Percentiles rank a stretch among this genome's conserved stretches.
phyloP scores from a whole-genome alignment of 176 grass and related monocot species.

The Phragmites australis region DNA sequence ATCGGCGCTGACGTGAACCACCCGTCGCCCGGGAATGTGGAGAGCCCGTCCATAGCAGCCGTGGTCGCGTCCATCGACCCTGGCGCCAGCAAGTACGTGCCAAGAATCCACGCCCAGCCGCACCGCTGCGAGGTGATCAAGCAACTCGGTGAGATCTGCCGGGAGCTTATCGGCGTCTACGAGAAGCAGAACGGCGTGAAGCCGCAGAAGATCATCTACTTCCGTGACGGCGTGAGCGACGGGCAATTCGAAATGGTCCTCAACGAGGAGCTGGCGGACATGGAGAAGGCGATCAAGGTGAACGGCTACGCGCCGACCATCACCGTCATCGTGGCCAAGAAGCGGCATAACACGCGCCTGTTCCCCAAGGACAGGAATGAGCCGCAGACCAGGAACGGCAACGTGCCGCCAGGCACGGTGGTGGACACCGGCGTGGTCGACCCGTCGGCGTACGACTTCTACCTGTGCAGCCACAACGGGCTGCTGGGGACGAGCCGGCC shows the following conservation, averaged over 20 bases:
- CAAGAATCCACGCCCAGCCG: constrained; percentile 45
- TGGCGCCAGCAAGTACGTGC: constrained; percentile 43
- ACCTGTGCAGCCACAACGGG: constrained; percentile 63
- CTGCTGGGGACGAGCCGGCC: constrained; percentile 56
- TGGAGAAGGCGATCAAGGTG: constrained; percentile 30
- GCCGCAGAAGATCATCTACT: constrained; percentile 59
- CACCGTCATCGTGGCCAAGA: constrained; percentile 62
- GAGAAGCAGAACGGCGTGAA: constrained; percentile 25
- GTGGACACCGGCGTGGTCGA: constrained; percentile 57
- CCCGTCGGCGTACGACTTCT: constrained; percentile 53
- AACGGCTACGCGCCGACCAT: constrained; percentile 47
- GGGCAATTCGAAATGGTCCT: constrained; percentile 58
- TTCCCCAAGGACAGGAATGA: constrained; percentile 36
- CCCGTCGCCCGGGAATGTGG: constrained; percentile 40
- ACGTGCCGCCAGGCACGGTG: constrained; percentile 58
- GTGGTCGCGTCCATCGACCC: constrained; percentile 52
- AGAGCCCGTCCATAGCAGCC: constrained; percentile 57
- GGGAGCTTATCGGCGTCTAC: constrained; percentile 43
- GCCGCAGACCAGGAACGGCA: constrained; percentile 20
- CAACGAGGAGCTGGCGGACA: constrained; percentile 45
- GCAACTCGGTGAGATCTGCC: constrained; percentile 36
- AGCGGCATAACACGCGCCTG: constrained; percentile 58
- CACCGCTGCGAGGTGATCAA: constrained; percentile 49
- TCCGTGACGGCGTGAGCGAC: constrained; percentile 65
- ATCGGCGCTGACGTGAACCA: constrained; percentile 70